Base-by-base conservation (phyloP, 805 yeast species). In the Kodamaea kaohsiungensis region DNA sequence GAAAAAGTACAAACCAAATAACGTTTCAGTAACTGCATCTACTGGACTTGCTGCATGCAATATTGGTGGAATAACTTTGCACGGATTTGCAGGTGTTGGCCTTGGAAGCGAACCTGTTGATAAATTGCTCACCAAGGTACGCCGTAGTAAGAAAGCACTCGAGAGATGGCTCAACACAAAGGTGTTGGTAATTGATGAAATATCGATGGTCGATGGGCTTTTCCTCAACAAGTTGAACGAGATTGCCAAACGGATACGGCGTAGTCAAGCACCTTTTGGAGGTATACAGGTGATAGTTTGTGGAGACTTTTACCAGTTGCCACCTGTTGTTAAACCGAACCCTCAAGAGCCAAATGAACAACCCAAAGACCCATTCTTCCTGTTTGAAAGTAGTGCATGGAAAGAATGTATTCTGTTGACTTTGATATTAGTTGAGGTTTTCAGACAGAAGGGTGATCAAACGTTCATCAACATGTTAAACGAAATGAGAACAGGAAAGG, bases 1-100 rank as follows among this genome's bases (percentile, higher is more conserved):
- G 57, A 56, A 59, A 1, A 77, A 76, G 55, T 77, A 83, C 65
- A 77, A 79, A 0, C 58, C 58, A 0, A 83, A 80, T 1, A 65
- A 73, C 12, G 89, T 89, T 3, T 91, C 88, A 0, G 87, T 89
- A 1, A 88, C 95, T 0, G 96, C 96, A 0, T 88, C 95, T 0
- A 89, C 96, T 0, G 96, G 96, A 0, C 69, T 89, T 22, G 96
- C 96, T 0, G 92, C 95, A 2, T 85, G 89, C 61, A 88, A 88
- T 64, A 83, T 89, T 56, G 91, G 92, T 2, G 96, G 96, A 27
- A 80, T 80, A 16, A 89, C 96, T 0, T 65, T 89, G 2, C 92
- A 89, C 65, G 84, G 90, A 7, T 88, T 83, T 69, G 81, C 91
- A 0, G 93, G 95, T 2, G 83, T 89, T 45, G 96, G 96, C 0